Base-by-base conservation (phyloP, 2,329 filamentous ascomycete species). In the Colletotrichum lindemuthianum region DNA sequence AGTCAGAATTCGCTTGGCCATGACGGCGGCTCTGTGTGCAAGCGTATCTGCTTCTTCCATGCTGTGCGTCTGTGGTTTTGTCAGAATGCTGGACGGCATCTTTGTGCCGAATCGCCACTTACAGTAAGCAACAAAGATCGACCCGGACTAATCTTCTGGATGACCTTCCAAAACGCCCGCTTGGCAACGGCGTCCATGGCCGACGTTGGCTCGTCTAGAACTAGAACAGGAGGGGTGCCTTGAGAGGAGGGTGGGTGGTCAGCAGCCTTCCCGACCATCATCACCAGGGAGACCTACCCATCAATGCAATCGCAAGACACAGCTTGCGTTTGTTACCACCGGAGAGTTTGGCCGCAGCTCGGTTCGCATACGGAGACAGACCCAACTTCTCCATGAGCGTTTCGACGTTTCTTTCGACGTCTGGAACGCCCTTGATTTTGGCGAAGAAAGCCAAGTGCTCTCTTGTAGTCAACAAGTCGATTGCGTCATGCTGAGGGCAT, bases 1-100 rank as follows among this genome's bases (percentile, higher is more conserved):
- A 0, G 87, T 88, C 11, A 91, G 78, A 82, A 91, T 56, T 1
- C 70, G 61, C 2, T 65, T 59, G 9, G 72, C 69, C n/a, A 74
- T 66, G 50, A 74, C 70, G 49, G 67, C 71, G 6, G 72, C 74
- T 7, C 73, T 72, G 8, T 65, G 87, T 0, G 91, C 90, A 3
- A 94, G 80, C 1, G 90, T 90, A 69, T 93, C 90, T 2, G 91
- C 91, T 74, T 94, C 92, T 72, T 94, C 91, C 90, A 94, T 93
- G 10, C 85, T 89, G 73, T 94, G 91, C 0, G 91, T 94, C 40
- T 52, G 37, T 34, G n/a, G 34, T 24, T 32, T 41, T 53, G 50
- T 9, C 13, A 6, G 15, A 41, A 6, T 40, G 34, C 36, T 33
- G 41, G 34, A n/a, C 11, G n/a, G n/a, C 11, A 24, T 24, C 24